Conservation (phyloP, 352 stramenopile genomes). For the Poterioochromonas sp. region DNA sequence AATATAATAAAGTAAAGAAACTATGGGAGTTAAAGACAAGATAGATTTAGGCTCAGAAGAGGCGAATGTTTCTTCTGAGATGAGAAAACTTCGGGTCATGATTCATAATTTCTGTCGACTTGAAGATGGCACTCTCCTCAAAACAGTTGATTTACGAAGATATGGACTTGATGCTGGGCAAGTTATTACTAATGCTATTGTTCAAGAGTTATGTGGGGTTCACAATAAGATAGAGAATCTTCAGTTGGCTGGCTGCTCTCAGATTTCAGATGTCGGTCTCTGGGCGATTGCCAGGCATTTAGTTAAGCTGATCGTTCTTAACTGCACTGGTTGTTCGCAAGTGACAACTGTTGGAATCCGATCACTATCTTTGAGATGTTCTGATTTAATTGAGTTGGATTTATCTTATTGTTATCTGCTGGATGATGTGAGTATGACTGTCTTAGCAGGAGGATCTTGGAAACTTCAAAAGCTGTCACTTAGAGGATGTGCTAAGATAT, state of each 20-base stretch:
- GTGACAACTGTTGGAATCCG: slow-evolving; percentile 77
- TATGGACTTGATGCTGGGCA: slow-evolving; percentile 71
- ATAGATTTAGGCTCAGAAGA: not conserved
- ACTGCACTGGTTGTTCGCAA: slow-evolving; percentile 59
- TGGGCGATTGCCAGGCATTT: slow-evolving; percentile 70
- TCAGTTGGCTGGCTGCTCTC: slow-evolving; percentile 54
- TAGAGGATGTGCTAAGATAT: slow-evolving; percentile 28
- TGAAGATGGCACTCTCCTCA: not conserved
- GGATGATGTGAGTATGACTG: slow-evolving; percentile 66
- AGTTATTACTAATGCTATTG: slow-evolving; percentile 69
- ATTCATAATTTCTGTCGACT: slow-evolving; percentile 13
- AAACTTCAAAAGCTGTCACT: slow-evolving; percentile 51
- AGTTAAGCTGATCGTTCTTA: slow-evolving; percentile 57
- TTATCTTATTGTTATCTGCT: slow-evolving; percentile 69
- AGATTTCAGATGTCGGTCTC: slow-evolving; percentile 73
- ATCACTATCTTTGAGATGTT: slow-evolving; percentile 71
- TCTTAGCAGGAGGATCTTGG: slow-evolving; percentile 71
- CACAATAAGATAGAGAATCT: slow-evolving; percentile 60
- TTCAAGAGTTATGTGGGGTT: slow-evolving; percentile 70
- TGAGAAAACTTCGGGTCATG: slow-evolving; percentile 18
- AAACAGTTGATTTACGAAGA: slow-evolving; percentile 61
- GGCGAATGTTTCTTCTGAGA: not conserved
- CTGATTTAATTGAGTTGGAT: slow-evolving; percentile 58
- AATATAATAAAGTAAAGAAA: too few relatives aligned
- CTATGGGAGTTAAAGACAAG: too few relatives aligned